Conservation (phyloP, 306 rosid species). For the Oxytropis ochrocephala region DNA sequence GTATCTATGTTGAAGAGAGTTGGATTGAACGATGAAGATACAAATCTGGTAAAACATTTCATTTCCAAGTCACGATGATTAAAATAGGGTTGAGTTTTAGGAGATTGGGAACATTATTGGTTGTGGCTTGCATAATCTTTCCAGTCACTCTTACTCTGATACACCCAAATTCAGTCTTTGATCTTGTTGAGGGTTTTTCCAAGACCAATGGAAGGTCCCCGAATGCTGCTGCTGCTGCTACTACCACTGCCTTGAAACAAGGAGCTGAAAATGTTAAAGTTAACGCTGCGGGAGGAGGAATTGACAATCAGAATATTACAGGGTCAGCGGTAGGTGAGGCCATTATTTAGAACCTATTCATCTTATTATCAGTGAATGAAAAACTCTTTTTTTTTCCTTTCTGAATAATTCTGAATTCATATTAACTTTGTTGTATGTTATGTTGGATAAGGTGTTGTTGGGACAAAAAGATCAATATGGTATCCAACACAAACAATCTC, state of each 20-base stretch:
- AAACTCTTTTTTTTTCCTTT: not conserved
- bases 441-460: conserved; percentile 23
- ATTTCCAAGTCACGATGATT: conserved; percentile 8
- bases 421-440: too few relatives aligned
- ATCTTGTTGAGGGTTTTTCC: conserved; percentile 21
- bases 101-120: conserved; percentile 10
- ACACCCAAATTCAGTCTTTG: conserved; percentile 16
- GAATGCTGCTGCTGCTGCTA: not conserved
- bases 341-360: not conserved
- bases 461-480: not conserved
- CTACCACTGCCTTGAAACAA: not conserved
- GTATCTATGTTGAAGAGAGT: not conserved
- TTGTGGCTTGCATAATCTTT: conserved; percentile 2
- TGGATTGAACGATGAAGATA: not conserved
- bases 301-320: conserved; percentile 1
- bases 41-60: not conserved
- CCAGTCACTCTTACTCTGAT: conserved; percentile 15
- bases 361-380: not conserved
- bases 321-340: conserved; percentile 16
- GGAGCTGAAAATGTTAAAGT: not conserved
- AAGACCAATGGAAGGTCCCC: not conserved
- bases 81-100: conserved; percentile 20
- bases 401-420: too few relatives aligned
- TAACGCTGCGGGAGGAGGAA: not conserved
- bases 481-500: not conserved